Conservation (phyloP, 345 rosid species). For the Limnanthes douglasii region DNA sequence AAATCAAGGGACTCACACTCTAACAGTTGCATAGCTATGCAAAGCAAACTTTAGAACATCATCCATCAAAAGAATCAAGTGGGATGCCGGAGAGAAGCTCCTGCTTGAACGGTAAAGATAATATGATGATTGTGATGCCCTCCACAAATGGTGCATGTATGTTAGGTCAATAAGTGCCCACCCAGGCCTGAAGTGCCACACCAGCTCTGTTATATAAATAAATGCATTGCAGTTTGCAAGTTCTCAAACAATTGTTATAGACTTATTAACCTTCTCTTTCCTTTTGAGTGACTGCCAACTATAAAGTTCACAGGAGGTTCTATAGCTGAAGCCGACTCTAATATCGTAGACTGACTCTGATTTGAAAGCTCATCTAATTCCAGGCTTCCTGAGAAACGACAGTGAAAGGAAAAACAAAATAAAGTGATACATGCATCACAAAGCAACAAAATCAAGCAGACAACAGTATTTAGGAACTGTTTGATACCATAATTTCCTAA, state of each 20-base stretch:
- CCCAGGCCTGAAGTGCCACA: slow-evolving; percentile 90
- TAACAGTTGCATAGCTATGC: slow-evolving; percentile 94
- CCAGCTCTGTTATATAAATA: too few species aligned
- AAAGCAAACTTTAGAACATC: slow-evolving; percentile 74
- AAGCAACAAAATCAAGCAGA: slow-evolving; percentile 5
- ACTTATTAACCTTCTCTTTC: slow-evolving; percentile 61
- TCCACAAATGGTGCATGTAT: slow-evolving; percentile 94
- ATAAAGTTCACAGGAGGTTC: slow-evolving; percentile 96
- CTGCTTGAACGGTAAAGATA: slow-evolving; percentile 73
- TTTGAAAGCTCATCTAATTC: slow-evolving; percentile 95
- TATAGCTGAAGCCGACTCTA: slow-evolving; percentile 88
- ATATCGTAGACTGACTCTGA: slow-evolving; percentile 98
- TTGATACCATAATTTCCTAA: slow-evolving; percentile 81
- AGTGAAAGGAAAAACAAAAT: slow-evolving; percentile 1
- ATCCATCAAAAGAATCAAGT: slow-evolving; percentile 51
- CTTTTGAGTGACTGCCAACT: slow-evolving; percentile 64
- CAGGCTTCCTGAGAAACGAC: slow-evolving; percentile 63
- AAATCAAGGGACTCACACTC: slow-evolving; percentile 47
- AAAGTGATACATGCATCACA: too few species aligned
- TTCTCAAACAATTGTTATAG: slow-evolving; percentile 5
- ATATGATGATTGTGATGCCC: slow-evolving; percentile 89
- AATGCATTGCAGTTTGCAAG: too few species aligned
- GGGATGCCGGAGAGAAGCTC: slow-evolving; percentile 63
- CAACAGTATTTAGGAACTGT: slow-evolving; percentile 8
- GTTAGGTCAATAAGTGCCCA: slow-evolving; percentile 97